A percentile compares a stretch with the other conserved stretches of the same genome.
phyloP scores from a whole-genome alignment of 768 basidiomycete genomes.

The Mycena maculata region DNA sequence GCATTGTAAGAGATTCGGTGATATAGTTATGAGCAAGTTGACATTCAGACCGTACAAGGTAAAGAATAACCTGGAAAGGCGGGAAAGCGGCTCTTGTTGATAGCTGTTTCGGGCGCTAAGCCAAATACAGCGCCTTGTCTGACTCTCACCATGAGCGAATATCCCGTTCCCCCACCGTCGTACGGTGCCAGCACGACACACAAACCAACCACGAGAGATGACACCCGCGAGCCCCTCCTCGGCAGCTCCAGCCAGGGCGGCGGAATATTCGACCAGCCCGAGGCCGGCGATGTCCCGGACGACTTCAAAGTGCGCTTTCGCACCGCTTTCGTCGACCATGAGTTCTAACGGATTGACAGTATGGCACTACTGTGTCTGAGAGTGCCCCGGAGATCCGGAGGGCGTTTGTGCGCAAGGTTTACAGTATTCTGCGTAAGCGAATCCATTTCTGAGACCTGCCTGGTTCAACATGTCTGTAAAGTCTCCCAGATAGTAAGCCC shows the following conservation, averaged over 20 bases:
- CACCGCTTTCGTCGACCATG: background rate
- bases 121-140: too few relatives aligned
- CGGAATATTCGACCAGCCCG: slow-evolving; percentile 81
- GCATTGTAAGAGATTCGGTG: too few relatives aligned
- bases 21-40: too few relatives aligned
- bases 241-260: slow-evolving; percentile 59
- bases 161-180: slow-evolving; percentile 71
- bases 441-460: background rate
- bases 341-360: slow-evolving; percentile 54
- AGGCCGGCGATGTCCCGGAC: slow-evolving; percentile 81
- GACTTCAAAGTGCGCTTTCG: slow-evolving; percentile 84
- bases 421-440: slow-evolving; percentile 85
- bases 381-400: slow-evolving; percentile 82
- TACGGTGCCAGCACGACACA: slow-evolving; percentile 59
- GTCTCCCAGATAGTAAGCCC: slow-evolving; percentile 78
- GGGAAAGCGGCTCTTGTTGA: too few relatives aligned
- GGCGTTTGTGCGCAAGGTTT: slow-evolving; percentile 93
- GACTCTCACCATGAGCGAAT: slow-evolving; percentile 62
- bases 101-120: too few relatives aligned
- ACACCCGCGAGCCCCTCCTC: slow-evolving; percentile 67
- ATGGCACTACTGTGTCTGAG: slow-evolving; percentile 84
- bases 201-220: slow-evolving; percentile 49
- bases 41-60: too few relatives aligned
- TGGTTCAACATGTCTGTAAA: slow-evolving; percentile 42
- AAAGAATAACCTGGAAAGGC: too few relatives aligned